Base-by-base conservation (phyloP, 129 eudicot species). In the Flaveria brownii region DNA sequence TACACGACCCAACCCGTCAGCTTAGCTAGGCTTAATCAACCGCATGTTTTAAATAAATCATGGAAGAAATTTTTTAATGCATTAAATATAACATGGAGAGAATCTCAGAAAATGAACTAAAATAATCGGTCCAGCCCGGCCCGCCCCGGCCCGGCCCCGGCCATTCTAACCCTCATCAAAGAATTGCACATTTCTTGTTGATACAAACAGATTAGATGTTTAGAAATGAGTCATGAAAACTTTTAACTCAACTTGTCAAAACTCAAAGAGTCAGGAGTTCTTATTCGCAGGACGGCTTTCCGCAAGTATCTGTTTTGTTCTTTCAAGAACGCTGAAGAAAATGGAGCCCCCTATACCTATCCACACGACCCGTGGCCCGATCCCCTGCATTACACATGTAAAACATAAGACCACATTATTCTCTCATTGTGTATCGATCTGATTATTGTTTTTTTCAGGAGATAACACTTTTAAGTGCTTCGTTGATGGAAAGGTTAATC, bases 311-410 rank as follows among this genome's bases (percentile, higher is more conserved):
- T 80, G 87, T 70, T 92, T 92, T 39, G 97, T 80, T 62, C 68
- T 87, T 80, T 92, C 96, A 60, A 89, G 92, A 61, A 89, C 92
- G 52, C 96, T 91, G 52, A 89, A 92, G 82, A 92, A 92, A 49
- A 89, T 91, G 45, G 92, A 87, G 65, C 97, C 97, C n/a, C 97
- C 97, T 5, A 91, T 77, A 6, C 96, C 90, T 71, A 92, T 92
- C 97, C 96, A 89, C 49, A 92, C 30, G 22, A 92, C 90, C 80
- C 96, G 73, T 28, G 96, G 92, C 51, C 96, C 97, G 14, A 89
- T 82, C 5, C 96, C 97, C 96, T 92, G 85, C 85, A 80, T 23
- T 30, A 73, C 23, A 25, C 56, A 65, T 7, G 17, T 12, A 71
- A 66, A 60, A 46, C 50, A 33, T 59, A 36, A 57, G 18, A 46